Evolutionary conservation across 192 early-diverging fungal species (phyloP).

Genomic region (Entophlyctis luteolus): DNA sequence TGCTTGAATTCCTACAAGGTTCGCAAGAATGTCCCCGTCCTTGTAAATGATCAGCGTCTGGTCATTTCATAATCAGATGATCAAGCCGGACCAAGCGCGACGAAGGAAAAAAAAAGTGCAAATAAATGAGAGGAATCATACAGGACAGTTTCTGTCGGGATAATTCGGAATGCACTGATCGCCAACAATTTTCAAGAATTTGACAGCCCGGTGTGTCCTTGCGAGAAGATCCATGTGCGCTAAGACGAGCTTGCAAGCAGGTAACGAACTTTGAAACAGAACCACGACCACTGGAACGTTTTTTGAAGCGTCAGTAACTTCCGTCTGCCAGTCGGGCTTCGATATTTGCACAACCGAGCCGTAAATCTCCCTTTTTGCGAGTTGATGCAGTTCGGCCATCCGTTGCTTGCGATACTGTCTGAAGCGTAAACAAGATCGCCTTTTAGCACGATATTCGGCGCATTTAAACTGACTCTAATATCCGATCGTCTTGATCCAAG

Average conservation of each 20-base stretch:
- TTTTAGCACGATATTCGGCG: background rate
- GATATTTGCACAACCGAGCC: conserved; percentile 83
- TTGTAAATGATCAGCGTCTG: conserved; percentile 82
- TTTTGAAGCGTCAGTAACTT: conserved; percentile 88
- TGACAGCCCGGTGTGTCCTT: conserved; percentile 72
- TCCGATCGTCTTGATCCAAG: conserved; percentile 71
- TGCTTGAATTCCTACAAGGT: conserved; percentile 74
- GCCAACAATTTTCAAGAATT: conserved; percentile 90
- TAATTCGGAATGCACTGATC: conserved; percentile 94
- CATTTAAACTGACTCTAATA: conserved; percentile 55
- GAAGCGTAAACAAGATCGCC: background rate
- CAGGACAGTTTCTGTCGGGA: conserved; percentile 67
- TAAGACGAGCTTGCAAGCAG: conserved; percentile 81
- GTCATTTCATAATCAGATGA: background rate
- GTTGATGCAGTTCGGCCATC: conserved; percentile 78
- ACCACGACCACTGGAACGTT: conserved; percentile 66
- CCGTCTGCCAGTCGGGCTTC: conserved; percentile 83
- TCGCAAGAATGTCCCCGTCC: conserved; percentile 76
- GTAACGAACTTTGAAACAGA: conserved; percentile 70
- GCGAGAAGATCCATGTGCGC: conserved; percentile 70
- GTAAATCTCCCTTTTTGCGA: conserved; percentile 69
- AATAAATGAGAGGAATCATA: background rate
- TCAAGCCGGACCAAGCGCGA: background rate
- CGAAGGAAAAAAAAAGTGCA: conserved; percentile 52
- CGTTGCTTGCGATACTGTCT: conserved; percentile 63